Evolutionary conservation across 106 monocot species (phyloP).

Genomic region (Dendrobium catenatum): DNA sequence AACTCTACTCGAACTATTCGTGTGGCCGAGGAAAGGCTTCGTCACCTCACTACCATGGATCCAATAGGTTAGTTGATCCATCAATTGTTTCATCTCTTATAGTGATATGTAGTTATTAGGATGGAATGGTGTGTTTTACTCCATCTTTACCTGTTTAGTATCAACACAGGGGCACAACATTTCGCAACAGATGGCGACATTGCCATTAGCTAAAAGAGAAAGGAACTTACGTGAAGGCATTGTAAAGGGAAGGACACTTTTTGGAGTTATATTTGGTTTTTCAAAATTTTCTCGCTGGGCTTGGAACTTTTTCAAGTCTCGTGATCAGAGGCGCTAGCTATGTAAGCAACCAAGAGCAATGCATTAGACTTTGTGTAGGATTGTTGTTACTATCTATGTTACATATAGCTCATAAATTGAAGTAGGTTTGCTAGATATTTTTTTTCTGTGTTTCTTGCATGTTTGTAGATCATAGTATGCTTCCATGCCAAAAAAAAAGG

Average conservation of each 20-base stretch:
- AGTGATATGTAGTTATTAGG: background rate
- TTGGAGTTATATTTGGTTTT: constrained; percentile 37
- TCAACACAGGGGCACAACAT: constrained; percentile 29
- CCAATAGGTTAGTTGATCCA: constrained; percentile 38
- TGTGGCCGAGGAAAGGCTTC: constrained; percentile 54
- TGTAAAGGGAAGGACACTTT: constrained; percentile 37
- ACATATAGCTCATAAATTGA: background rate
- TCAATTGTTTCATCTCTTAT: background rate
- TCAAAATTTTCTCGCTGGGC: constrained; percentile 36
- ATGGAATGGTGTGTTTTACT: constrained; percentile 17
- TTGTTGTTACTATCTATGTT: background rate
- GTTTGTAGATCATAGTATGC: background rate
- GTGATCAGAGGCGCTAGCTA: constrained; percentile 10
- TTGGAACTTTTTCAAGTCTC: constrained; percentile 26
- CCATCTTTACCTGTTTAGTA: constrained; percentile 47
- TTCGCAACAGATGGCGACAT: constrained; percentile 17
- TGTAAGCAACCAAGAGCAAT: background rate
- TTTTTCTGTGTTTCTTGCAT: background rate
- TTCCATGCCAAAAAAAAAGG: background rate
- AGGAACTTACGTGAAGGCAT: constrained; percentile 55
- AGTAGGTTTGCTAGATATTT: background rate
- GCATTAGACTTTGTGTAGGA: background rate
- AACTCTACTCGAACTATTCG: constrained; percentile 65
- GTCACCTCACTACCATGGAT: constrained; percentile 33
- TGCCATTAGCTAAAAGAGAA: constrained; percentile 42